phyloP scores from a whole-genome alignment of 495 filamentous ascomycete genomes.

The Trichoderma reesei region DNA sequence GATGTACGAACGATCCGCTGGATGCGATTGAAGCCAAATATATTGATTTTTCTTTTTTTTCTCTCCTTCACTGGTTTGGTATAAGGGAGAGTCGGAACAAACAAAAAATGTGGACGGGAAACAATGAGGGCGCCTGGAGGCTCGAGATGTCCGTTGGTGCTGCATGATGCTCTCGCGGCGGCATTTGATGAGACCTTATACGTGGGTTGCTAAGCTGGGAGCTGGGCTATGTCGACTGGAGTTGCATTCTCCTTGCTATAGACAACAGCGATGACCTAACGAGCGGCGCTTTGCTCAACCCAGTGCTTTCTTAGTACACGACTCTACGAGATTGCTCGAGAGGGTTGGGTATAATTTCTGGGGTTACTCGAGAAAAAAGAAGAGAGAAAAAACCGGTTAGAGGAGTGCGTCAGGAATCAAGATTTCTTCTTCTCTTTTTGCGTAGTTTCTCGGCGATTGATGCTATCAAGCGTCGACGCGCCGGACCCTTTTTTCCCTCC shows the following conservation, averaged over 20 bases:
- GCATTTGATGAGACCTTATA: neutral
- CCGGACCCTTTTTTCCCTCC: neutral
- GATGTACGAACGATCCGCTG: conserved; percentile 5
- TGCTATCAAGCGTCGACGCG: too few species aligned
- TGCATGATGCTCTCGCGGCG: neutral
- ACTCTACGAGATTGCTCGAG: neutral
- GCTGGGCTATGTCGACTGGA: neutral
- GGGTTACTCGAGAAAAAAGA: neutral
- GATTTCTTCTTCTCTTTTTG: neutral
- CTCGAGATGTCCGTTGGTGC: neutral
- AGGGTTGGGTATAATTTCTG: neutral
- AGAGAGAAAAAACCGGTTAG: neutral
- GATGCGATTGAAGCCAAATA: neutral
- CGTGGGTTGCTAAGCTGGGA: neutral
- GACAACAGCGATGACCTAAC: neutral
- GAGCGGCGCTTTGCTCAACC: neutral
- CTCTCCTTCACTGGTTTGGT: neutral
- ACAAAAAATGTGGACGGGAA: conserved; percentile 1
- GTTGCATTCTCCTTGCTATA: conserved; percentile 4
- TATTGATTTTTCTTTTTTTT: neutral
- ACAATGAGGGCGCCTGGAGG: neutral
- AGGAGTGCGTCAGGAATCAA: neutral
- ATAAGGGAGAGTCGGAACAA: neutral
- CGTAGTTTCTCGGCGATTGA: too few species aligned
- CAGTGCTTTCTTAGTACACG: neutral